Percentiles rank a stretch among this genome's conserved stretches.
Evolutionary conservation across 2,329 filamentous ascomycete species (phyloP).

Genomic region (Conoideocrella luteorostrata): DNA sequence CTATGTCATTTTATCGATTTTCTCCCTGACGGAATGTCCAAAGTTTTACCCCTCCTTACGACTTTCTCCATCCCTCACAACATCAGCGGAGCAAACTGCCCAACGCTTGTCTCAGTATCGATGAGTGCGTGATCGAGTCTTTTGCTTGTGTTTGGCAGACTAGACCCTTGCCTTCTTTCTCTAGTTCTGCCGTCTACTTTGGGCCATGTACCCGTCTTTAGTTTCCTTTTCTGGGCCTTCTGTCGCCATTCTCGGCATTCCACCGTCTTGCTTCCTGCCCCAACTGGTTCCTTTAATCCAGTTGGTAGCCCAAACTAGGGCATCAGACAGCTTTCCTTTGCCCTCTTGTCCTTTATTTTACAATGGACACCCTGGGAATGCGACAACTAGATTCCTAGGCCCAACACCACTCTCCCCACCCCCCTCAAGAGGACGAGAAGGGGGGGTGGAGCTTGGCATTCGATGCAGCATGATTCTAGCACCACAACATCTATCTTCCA

Average conservation of each 20-base stretch:
- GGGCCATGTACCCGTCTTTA: conserved; percentile 2
- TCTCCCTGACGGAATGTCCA: background rate
- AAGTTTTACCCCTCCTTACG: conserved; percentile 2
- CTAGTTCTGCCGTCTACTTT: conserved; percentile 2
- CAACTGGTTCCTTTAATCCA: conserved; percentile 1
- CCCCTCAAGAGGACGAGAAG: conserved; percentile 1
- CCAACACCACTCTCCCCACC: conserved; percentile 5
- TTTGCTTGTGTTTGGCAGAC: conserved; percentile 6
- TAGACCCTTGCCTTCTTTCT: conserved; percentile 4
- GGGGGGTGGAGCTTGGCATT: background rate
- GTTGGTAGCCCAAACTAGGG: background rate
- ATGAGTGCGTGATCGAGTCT: conserved; percentile 7
- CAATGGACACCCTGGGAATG: conserved; percentile 6
- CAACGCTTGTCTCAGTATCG: conserved; percentile 1
- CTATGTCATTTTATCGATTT: too few species aligned
- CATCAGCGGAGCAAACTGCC: conserved; percentile 3
- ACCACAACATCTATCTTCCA: conserved; percentile 1
- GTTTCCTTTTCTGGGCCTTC: conserved; percentile 2
- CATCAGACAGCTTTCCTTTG: background rate
- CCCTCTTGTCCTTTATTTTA: conserved; percentile 1
- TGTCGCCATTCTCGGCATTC: conserved; percentile 5
- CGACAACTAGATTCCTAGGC: conserved; percentile 6
- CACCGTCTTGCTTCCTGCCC: background rate
- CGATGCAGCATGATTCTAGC: background rate
- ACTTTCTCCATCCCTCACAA: conserved; percentile 5